Conservation (phyloP, 208 protist species). For the Trypanosoma rangeli region DNA sequence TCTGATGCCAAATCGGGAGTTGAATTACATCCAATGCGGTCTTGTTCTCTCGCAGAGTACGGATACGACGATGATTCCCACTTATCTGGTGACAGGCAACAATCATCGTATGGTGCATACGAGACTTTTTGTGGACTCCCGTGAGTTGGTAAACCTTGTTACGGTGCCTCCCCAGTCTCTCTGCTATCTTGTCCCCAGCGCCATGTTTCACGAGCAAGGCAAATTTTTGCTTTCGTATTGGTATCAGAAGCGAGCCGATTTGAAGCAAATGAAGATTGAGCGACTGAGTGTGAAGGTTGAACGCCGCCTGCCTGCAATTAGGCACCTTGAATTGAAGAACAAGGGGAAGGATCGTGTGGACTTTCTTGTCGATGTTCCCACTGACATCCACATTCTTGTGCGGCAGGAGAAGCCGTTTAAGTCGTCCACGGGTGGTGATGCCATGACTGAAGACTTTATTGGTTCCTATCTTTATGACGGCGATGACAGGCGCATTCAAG, state of each 20-base stretch:
- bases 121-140: slow-evolving; percentile 54
- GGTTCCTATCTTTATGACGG: slow-evolving; percentile 74
- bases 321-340: slow-evolving; percentile 55
- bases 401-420: slow-evolving; percentile 73
- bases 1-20: slow-evolving; percentile 50
- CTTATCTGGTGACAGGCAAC: slow-evolving; percentile 77
- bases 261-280: slow-evolving; percentile 36
- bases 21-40: slow-evolving; percentile 76
- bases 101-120: slow-evolving; percentile 76
- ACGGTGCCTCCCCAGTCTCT: slow-evolving; percentile 66
- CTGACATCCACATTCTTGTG: slow-evolving; percentile 73
- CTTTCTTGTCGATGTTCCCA: slow-evolving; percentile 72
- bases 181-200: slow-evolving; percentile 75
- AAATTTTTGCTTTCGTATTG: slow-evolving; percentile 88
- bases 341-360: slow-evolving; percentile 67
- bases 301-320: slow-evolving; percentile 61
- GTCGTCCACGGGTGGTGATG: slow-evolving; percentile 47
- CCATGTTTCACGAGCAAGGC: slow-evolving; percentile 62
- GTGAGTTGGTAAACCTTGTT: slow-evolving; percentile 68
- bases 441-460: slow-evolving; percentile 75
- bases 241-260: slow-evolving; percentile 46
- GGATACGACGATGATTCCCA: slow-evolving; percentile 47
- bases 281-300: slow-evolving; percentile 58
- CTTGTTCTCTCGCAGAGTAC: slow-evolving; percentile 51
- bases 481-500: slow-evolving; percentile 61